Conservation (phyloP, 306 rosid genomes). For the Quercus cerris region DNA sequence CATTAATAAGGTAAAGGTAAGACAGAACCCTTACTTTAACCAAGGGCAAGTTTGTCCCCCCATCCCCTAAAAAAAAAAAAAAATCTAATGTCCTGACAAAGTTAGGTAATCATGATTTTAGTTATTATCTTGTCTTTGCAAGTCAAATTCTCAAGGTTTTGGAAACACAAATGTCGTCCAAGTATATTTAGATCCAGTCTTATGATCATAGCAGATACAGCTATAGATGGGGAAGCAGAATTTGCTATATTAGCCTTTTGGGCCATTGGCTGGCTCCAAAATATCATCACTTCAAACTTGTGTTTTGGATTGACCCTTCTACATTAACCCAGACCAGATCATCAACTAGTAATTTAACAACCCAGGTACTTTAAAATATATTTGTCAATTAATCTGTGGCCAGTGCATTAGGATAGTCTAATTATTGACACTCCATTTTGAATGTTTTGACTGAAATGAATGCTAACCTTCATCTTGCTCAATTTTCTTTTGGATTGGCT, state of each 20-base stretch:
- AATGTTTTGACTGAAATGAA: neutral
- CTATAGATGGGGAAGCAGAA: neutral
- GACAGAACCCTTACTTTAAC: too few species aligned
- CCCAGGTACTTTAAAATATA: neutral
- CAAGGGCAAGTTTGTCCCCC: too few species aligned
- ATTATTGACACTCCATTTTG: neutral
- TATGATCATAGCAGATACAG: neutral
- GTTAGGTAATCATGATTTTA: neutral
- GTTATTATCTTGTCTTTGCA: neutral
- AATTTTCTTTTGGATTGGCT: neutral
- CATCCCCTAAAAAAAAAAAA: too few species aligned
- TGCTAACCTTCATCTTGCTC: constrained; percentile 15
- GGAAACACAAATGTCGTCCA: neutral
- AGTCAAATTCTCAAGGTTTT: neutral
- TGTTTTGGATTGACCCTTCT: neutral
- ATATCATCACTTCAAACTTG: neutral
- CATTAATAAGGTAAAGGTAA: too few species aligned
- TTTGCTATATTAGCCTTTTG: neutral
- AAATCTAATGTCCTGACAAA: too few species aligned
- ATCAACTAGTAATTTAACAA: neutral
- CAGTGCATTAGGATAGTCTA: neutral
- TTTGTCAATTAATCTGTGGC: neutral
- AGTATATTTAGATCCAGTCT: neutral
- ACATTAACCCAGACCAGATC: neutral
- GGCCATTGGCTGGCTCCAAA: neutral